Base-by-base conservation (phyloP, 129 eudicot genomes). In the Lactuca sativa region DNA sequence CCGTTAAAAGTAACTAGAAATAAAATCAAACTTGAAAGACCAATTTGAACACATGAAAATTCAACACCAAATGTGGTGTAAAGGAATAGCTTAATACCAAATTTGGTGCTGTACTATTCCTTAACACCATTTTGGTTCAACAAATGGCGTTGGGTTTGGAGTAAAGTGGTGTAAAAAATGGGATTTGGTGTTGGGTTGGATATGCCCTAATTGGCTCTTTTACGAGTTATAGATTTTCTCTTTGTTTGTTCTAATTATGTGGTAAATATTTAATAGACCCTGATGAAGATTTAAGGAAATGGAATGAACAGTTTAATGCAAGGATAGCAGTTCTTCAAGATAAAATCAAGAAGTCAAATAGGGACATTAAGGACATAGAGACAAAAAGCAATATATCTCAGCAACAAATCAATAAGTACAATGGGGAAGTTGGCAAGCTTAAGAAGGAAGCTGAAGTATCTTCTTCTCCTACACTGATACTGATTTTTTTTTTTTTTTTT, bases 281-380 rank as follows among this genome's bases (percentile, higher is more conserved):
- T 67, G 92, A 89, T 78, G 95, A 93, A 81, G 96, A 89, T 52
- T 67, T 93, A 76, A 73, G 17, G 77, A 86, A 82, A 71, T 89
- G 95, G 96, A 81, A 87, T 49, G 59, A 72, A 48, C 75, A 82
- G 75, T 89, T 89, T 74, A 78, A 71, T 18, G 80, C 75, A 74
- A 75, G 72, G 74, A 86, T 87, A 69, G 92, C 83, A 66, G 43
- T 62, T 30, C 59, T 83, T 49, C 69, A 87, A 51, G 71, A 82
- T 71, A 85, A 86, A 74, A 64, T 75, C 62, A 66, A 68, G 64
- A 93, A 87, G 84, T 57, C 75, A 66, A 75, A 56, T 47, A 85
- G 96, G 83, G 96, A 89, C 61, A 78, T 59, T 56, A 30, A 7
- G 15, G 97, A 93, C 66, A 60, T 69, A 36, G 88, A 83, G 72